phyloP scores from a whole-genome alignment of 305 asterid species.

The Ruellia speciosa region DNA sequence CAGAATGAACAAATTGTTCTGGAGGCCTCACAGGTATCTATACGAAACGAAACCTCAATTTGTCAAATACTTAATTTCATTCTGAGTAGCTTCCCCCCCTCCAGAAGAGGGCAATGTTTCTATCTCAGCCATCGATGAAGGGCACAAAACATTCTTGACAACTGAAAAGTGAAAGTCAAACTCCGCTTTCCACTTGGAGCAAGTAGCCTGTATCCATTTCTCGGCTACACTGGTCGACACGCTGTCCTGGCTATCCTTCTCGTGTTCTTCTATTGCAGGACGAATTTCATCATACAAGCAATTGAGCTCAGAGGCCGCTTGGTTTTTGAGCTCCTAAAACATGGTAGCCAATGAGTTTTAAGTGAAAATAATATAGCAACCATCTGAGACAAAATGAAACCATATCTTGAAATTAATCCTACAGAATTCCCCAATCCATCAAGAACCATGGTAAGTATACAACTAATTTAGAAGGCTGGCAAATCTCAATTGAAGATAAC shows the following conservation, averaged over 20 bases:
- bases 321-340: constrained; percentile 53
- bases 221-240: constrained; percentile 67
- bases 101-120: constrained; percentile 22
- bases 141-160: constrained; percentile 57
- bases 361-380: neutral
- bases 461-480: no score
- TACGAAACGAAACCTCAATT: neutral
- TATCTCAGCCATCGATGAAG: constrained; percentile 22
- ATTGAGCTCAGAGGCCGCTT: constrained; percentile 50
- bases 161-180: constrained; percentile 55
- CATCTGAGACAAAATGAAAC: no score
- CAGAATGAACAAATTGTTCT: no score
- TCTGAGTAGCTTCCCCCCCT: constrained; percentile 23
- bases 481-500: no score
- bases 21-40: no score
- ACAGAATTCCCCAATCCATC: no score
- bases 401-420: no score
- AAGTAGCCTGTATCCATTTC: constrained; percentile 79
- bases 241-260: constrained; percentile 75
- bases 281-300: constrained; percentile 69
- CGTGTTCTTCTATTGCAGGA: constrained; percentile 76
- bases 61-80: constrained; percentile 22
- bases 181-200: constrained; percentile 63
- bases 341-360: neutral
- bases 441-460: no score